Evolutionary conservation across 202 grass and related monocot genomes (phyloP), one percentile per base, ranked within the genome.

Genomic region (Cymbopogon flexuosus): DNA sequence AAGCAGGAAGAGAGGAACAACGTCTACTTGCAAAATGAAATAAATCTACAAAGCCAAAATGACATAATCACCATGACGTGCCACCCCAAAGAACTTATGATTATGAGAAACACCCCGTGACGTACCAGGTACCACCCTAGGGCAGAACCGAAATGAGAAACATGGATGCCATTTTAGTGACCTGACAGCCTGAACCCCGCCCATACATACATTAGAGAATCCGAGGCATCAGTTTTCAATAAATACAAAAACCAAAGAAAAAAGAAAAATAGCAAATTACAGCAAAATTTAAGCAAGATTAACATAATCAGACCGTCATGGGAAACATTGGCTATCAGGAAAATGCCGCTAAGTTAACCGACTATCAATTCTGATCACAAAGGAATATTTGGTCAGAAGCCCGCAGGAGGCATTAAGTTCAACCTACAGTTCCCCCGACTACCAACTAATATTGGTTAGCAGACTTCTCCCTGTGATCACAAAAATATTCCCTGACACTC

Each of bases 391-490:
- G 62, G 88, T 62, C 83, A 89, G 74, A 79, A 63, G 83, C 79
- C 74, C 52, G 4, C 41, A 29, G 74, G 79, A 82, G 83, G 79
- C 79, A 54, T 79, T 45, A 83, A 83, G 74, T 79, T 52, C 37
- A 83, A 63, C 75, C 87, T 82, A 86, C 37, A 36, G 35, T 67
- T 77, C 87, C 78, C 62, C 82, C 68, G 51, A 78, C 67, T 73
- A 80, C 87, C 78, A 77, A 86, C 79, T 82, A 89, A 83, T 62
- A 86, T 74, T 68, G 83, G 83, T 83, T 86, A 83, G 79, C 68
- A 86, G 35, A 83, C 79, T 81, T 75, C 68, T 69, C 52, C 40
- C 42, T 35, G 62, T 75, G 75, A 86, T 46, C 51, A 36, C 73
- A 76, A 86, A 79, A 83, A 86, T 64, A 76, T 62, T 80, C 68